Conservation (phyloP, 192 early-diverging fungal genomes). For the Chytriomyces sp. region DNA sequence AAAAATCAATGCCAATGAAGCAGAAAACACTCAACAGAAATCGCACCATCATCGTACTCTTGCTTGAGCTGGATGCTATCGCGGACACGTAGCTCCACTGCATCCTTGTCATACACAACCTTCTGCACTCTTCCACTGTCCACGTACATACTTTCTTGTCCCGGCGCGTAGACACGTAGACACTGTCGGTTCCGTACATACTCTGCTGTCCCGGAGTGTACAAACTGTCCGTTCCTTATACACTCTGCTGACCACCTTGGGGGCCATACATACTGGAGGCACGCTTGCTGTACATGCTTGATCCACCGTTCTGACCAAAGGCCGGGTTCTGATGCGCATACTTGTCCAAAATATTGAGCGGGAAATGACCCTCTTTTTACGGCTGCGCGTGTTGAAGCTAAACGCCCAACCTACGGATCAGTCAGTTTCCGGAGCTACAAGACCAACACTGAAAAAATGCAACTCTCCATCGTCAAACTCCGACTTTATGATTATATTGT, state of each 20-base stretch:
- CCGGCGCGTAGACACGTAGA: not conserved
- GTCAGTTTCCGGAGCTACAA: too few species aligned
- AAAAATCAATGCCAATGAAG: too few species aligned
- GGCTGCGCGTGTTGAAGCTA: constrained; percentile 39
- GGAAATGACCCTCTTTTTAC: constrained; percentile 36
- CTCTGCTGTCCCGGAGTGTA: not conserved
- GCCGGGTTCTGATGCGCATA: not conserved
- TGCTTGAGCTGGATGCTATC: too few species aligned
- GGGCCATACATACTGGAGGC: not conserved
- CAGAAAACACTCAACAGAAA: too few species aligned
- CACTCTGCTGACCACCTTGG: not conserved
- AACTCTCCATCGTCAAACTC: constrained; percentile 25
- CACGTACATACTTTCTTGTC: too few species aligned
- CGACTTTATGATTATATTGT: constrained; percentile 30
- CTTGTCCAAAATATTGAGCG: constrained; percentile 23
- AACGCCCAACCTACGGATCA: too few species aligned
- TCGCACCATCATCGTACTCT: too few species aligned
- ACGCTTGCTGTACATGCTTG: not conserved
- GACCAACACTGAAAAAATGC: too few species aligned
- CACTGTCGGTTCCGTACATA: not conserved
- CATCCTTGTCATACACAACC: too few species aligned
- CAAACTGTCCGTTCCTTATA: not conserved
- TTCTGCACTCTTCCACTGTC: too few species aligned
- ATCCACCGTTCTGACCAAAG: not conserved
- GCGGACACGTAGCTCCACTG: too few species aligned